Base-by-base conservation (phyloP, 73 alveolate genomes). In the Paramecium tetraurelia region DNA sequence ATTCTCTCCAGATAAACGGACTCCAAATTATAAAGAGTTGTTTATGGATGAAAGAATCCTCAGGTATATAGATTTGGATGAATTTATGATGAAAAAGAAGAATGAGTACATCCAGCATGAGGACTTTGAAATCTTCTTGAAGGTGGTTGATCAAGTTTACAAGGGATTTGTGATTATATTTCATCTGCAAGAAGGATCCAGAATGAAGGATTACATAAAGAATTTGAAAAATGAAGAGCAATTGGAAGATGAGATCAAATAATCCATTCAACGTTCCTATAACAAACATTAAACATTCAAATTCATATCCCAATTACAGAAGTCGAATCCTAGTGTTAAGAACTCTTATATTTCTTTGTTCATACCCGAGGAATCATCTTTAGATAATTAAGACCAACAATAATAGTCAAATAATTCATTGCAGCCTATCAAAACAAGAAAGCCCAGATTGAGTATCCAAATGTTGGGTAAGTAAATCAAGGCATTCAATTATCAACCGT, bases 211-310 rank as follows among this genome's bases (percentile, higher is more conserved):
- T 41, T 80, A 80, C 8, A 80, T 80, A 12, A 80, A 80, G 57
- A 80, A 46, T 44, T 35, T 80, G 7, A 80, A 80, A 35, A 41
- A 22, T 80, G 90, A 80, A 10, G 90, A 80, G 16, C 14, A 80
- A 43, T 46, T 80, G 8, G 90, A 80, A 43, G 57, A 46, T 41
- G 90, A 80, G 22, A 46, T 80, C 1, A 21, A 80, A 20, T 44
- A 80, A 43, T 44, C 90, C 3, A 80, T 80, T 48, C 10, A 48
- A 35, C 48, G 90, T 9, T 80, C 90, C 3, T 41, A 44, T 44
- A 80, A 80, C 43, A 80, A 80, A 44, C 90, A 80, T 44, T 24
- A 80, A 44, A 80, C 90, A 20, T 80, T 44, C 20, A 80, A 80
- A 80, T 80, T 80, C 48, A 41, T 80, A 2, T 31, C 48, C 1